Base-by-base conservation (phyloP, 352 stramenopile genomes). In the Globisporangium emineosum region DNA sequence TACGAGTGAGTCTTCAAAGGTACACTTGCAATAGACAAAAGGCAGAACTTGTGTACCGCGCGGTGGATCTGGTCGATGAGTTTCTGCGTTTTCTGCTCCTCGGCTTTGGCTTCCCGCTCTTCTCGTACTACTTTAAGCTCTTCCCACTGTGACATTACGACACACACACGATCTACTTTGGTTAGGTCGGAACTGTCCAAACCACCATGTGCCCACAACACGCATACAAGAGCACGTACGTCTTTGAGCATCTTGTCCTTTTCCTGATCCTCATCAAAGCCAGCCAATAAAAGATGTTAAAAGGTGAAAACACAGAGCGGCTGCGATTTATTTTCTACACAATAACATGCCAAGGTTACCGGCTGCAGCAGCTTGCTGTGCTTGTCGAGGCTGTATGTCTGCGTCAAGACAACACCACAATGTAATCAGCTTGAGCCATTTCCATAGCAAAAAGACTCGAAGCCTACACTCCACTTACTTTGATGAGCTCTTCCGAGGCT, bases 241-340 rank as follows among this genome's bases (percentile, higher is more conserved):
- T 69, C 64, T 27, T 78, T 45, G 1, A 79, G 42, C 50, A 83
- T 54, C 35, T 77, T 79, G 25, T 83, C 68, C 59, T 73, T 78
- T 55, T 68, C 73, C 78, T 81, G 37, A 27, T 23, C 2, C 29
- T 1, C 9, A 37, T 4, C 47, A 23, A 37, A 40, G 19, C 15
- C 30, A 43, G 27, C 2, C n/a, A 30, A 30, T 13, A 35, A 19
- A 30, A 9, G 8, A 19, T 10, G 6, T 42, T 42, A 42, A 13
- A 40, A 15, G 9, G 3, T 15, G 8, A 47, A 32, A 0, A 37
- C 12, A 50, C 2, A 32, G 29, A 32, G 29, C 29, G 29, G 5
- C 2, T 32, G 29, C 29, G 29, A 32, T 32, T n/a, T n/a, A n/a
- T n/a, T n/a, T n/a, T n/a, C n/a, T n/a, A n/a, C n/a, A n/a, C n/a